Percentiles rank a stretch among this genome's conserved stretches.
Evolutionary conservation across 2,329 filamentous ascomycete species (phyloP).

Genomic region (Ophiostoma ulmi): DNA sequence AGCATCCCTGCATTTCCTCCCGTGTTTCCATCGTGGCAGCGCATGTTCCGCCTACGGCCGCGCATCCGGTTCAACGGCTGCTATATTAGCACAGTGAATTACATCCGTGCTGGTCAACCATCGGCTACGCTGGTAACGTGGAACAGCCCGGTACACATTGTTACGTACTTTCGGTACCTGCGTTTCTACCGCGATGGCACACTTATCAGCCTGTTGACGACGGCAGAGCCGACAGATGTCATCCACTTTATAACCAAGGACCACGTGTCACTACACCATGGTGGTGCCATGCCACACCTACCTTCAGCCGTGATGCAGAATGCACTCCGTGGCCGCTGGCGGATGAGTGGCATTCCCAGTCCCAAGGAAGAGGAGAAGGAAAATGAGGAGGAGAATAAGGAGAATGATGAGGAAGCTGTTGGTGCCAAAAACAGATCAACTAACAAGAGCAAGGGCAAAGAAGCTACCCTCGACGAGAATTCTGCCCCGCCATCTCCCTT

Average conservation of each 20-base stretch:
- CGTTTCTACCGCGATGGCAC: conserved; percentile 91
- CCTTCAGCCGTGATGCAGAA: conserved; percentile 59
- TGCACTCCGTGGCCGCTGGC: conserved; percentile 56
- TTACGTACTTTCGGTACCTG: conserved; percentile 96
- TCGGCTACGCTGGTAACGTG: conserved; percentile 68
- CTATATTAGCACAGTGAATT: conserved; percentile 97
- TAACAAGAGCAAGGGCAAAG: conserved; percentile 14
- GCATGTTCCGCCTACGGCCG: conserved; percentile 75
- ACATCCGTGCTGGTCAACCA: conserved; percentile 74
- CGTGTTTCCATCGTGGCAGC: conserved; percentile 48
- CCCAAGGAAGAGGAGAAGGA: background rate
- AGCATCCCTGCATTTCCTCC: background rate
- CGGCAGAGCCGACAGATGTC: conserved; percentile 75
- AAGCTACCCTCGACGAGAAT: background rate
- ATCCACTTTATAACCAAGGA: conserved; percentile 77
- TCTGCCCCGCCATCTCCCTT: background rate
- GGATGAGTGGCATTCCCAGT: conserved; percentile 39
- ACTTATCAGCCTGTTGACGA: conserved; percentile 73
- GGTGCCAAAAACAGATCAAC: background rate
- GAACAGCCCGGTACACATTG: conserved; percentile 78
- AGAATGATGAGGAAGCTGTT: conserved; percentile 17
- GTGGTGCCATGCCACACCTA: conserved; percentile 37
- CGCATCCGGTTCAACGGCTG: conserved; percentile 90
- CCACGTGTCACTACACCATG: conserved; percentile 50
- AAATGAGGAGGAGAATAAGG: conserved; percentile 28